A percentile compares a stretch with the other conserved stretches of the same genome.
Evolutionary conservation across 1,284 basidiomycete genomes (phyloP).

Genomic region (Ustilago crameri): DNA sequence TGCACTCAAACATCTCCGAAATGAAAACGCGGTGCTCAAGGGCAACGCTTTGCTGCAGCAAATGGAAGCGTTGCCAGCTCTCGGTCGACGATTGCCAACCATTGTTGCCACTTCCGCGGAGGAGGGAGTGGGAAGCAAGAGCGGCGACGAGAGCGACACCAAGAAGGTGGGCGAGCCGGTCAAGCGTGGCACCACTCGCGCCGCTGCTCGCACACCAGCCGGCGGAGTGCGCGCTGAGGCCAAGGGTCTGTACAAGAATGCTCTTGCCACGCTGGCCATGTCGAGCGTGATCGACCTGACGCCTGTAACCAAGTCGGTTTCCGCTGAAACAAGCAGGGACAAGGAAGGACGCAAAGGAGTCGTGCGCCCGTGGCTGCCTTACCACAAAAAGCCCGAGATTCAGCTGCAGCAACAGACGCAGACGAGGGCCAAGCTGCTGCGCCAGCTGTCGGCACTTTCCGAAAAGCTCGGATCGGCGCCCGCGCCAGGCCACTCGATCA

Average conservation of each 20-base stretch:
- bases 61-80: constrained; percentile 76
- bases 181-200: constrained; percentile 10
- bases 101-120: background rate
- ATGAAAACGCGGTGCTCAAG: constrained; percentile 91
- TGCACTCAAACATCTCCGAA: constrained; percentile 86
- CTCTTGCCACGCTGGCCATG: constrained; percentile 30
- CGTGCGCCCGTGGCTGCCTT: constrained; percentile 33
- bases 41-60: constrained; percentile 85
- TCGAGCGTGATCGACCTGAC: constrained; percentile 57
- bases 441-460: constrained; percentile 17
- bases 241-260: constrained; percentile 14
- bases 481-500: background rate
- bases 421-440: constrained; percentile 10
- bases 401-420: constrained; percentile 27
- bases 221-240: constrained; percentile 15
- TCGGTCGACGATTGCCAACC: constrained; percentile 9
- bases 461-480: constrained; percentile 10
- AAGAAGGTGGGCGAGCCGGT: constrained; percentile 35
- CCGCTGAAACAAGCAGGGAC: background rate
- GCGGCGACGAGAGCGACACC: constrained; percentile 39
- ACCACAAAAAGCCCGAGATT: constrained; percentile 35
- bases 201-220: background rate
- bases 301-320: constrained; percentile 9
- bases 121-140: constrained; percentile 2
- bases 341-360: background rate